Evolutionary conservation across 805 yeast species (phyloP).

Genomic region (Sugiyamaella mastotermitis): DNA sequence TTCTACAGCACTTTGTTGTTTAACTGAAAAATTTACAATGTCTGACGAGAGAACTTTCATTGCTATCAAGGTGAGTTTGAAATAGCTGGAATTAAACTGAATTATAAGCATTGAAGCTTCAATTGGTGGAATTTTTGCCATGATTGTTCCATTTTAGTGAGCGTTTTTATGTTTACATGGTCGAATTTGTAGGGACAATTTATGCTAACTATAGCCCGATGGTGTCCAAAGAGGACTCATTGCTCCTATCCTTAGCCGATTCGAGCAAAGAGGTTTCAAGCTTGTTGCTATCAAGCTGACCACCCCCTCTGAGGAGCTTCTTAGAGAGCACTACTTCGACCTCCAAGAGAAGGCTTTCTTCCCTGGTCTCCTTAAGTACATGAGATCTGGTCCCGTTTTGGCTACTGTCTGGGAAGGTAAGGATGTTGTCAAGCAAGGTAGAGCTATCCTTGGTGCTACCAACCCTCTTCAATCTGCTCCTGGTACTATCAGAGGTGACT

Average conservation of each 20-base stretch:
- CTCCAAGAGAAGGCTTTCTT: conserved; percentile 94
- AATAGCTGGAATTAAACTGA: too few relatives aligned
- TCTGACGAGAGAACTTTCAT: conserved; percentile 32
- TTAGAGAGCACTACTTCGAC: conserved; percentile 94
- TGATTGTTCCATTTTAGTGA: too few relatives aligned
- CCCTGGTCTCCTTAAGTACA: conserved; percentile 93
- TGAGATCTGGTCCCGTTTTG: conserved; percentile 97
- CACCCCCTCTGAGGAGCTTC: conserved; percentile 77
- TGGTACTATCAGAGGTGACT: conserved; percentile 99
- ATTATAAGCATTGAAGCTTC: not conserved
- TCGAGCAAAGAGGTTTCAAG: conserved; percentile 96
- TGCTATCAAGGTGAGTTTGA: conserved; percentile 33
- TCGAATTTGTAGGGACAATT: too few relatives aligned
- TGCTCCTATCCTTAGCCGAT: conserved; percentile 83
- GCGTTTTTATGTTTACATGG: too few relatives aligned
- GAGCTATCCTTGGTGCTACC: conserved; percentile 97
- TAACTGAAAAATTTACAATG: conserved; percentile 14
- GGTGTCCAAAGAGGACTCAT: conserved; percentile 99
- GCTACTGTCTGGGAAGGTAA: conserved; percentile 99
- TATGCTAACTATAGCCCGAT: conserved; percentile 60
- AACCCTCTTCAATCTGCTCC: conserved; percentile 97
- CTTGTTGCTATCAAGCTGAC: conserved; percentile 92
- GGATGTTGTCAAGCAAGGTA: conserved; percentile 98
- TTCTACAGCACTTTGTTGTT: not conserved
- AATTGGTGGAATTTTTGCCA: too few relatives aligned